Base-by-base conservation (phyloP, 2,329 filamentous ascomycete genomes). In the Corynespora cassiicola region DNA sequence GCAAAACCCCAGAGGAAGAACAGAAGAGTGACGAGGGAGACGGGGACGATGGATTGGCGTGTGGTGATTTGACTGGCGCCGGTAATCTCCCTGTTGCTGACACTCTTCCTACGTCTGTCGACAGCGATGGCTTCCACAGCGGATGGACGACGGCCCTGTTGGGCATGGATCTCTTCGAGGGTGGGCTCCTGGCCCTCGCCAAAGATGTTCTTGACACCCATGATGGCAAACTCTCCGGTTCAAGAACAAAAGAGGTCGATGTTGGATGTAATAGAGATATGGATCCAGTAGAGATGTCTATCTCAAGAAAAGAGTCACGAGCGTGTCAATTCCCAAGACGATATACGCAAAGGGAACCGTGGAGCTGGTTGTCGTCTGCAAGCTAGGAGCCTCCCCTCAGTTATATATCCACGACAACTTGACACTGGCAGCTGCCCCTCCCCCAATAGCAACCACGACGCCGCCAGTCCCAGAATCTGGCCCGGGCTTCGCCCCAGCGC, bases 1-100 rank as follows among this genome's bases (percentile, higher is more conserved):
- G 72, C 70, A 37, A 75, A 75, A 0, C 69, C 77, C 78, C 78
- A 81, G 37, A 80, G 63, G 65, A 75, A 76, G 66, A 76, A 75
- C 28, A 76, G 66, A 20, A 68, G 65, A 27, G 72, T 76, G 60
- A 76, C 71, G 28, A 75, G 58, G 10, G 59, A 49, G 31, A 79
- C 69, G 7, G 76, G 76, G 47, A 75, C 67, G 56, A 79, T 74
- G 36, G 77, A 70, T 58, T 48, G 63, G 40, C 68, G 60, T 45
- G 70, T 65, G 11, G 72, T 73, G 31, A 75, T 58, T 25, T 64
- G 62, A 4, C 61, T 61, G 22, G 65, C 66, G 36, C 66, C 66
- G 28, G 66, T 69, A 31, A 70, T 47, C 8, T 48, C 26, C 14
- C 52, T 59, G 38, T 70, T 66, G 44, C 56, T 58, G 34, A 69